Percentiles rank a stretch among this genome's conserved stretches.
Conservation (phyloP, 495 filamentous ascomycete species). For the Penicillium macrosclerotiorum region DNA sequence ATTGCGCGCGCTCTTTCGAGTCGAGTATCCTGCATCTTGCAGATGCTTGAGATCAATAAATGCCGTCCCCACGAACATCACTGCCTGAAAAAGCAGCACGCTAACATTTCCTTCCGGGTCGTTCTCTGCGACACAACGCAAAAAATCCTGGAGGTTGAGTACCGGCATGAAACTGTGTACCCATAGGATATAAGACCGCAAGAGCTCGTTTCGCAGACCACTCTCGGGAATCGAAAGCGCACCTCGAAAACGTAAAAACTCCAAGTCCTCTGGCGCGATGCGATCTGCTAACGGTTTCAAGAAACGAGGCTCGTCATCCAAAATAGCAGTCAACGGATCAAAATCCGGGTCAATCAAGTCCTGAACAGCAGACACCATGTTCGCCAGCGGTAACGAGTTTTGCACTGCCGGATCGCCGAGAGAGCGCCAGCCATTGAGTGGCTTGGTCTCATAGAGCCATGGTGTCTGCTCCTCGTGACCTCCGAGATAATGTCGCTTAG, state of each 20-base stretch:
- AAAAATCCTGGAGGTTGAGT: slow-evolving; percentile 69
- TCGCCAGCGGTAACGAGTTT: slow-evolving; percentile 32
- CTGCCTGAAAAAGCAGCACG: slow-evolving; percentile 72
- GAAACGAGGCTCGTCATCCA: slow-evolving; percentile 52
- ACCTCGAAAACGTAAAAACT: slow-evolving; percentile 69
- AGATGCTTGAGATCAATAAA: slow-evolving; percentile 71
- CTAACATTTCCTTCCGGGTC: slow-evolving; percentile 64
- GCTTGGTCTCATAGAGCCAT: slow-evolving; percentile 34
- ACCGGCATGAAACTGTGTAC: slow-evolving; percentile 86
- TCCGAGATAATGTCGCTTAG: slow-evolving; percentile 28
- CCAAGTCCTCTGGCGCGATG: slow-evolving; percentile 66
- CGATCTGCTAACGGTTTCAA: slow-evolving; percentile 43
- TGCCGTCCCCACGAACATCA: slow-evolving; percentile 76
- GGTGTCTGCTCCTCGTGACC: slow-evolving; percentile 37
- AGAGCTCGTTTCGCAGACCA: slow-evolving; percentile 64
- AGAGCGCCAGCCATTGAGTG: slow-evolving; percentile 29
- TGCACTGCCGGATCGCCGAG: slow-evolving; percentile 29
- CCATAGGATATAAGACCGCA: slow-evolving; percentile 74
- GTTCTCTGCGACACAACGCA: slow-evolving; percentile 57
- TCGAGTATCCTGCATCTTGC: slow-evolving; percentile 64
- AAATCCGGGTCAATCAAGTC: slow-evolving; percentile 46
- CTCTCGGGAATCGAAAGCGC: slow-evolving; percentile 66
- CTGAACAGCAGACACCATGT: slow-evolving; percentile 44
- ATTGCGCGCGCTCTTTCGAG: slow-evolving; percentile 69
- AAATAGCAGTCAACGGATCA: slow-evolving; percentile 42